A percentile compares a stretch with the other conserved stretches of the same genome.
phyloP scores from a whole-genome alignment of 116 monocot species.

The Thalassia testudinum region DNA sequence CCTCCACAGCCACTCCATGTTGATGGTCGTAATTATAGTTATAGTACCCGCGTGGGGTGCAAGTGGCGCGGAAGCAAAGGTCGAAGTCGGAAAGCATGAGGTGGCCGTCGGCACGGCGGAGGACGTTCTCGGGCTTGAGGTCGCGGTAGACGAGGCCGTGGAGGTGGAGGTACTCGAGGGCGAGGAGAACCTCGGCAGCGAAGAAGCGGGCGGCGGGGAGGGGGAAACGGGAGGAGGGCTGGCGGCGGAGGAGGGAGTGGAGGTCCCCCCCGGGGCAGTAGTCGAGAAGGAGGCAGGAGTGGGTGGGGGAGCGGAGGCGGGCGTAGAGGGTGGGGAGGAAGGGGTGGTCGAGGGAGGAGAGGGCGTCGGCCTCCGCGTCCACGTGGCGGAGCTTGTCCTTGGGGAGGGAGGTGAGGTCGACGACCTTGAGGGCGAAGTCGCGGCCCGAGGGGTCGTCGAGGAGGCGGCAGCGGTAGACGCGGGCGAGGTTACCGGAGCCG shows the following conservation, averaged over 20 bases:
- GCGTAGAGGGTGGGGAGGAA: conserved; percentile 87
- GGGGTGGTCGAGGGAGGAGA: conserved; percentile 68
- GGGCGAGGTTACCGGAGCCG: conserved; percentile 75
- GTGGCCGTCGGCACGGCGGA: conserved; percentile 70
- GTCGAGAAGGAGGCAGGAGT: conserved; percentile 79
- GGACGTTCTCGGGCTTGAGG: conserved; percentile 88
- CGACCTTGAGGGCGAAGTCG: conserved; percentile 82
- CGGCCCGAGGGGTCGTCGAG: conserved; percentile 7
- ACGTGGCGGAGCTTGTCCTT: conserved; percentile 34
- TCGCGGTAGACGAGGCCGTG: conserved; percentile 79
- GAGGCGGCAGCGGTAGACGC: conserved; percentile 85
- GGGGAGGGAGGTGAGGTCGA: conserved; percentile 39
- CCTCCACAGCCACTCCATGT: neutral
- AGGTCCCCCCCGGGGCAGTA: conserved; percentile 85
- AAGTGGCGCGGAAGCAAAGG: conserved; percentile 44
- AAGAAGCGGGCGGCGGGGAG: conserved; percentile 43
- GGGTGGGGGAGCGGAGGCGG: conserved; percentile 55
- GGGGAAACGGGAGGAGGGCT: conserved; percentile 34
- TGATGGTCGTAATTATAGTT: too few relatives aligned
- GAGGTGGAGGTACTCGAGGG: conserved; percentile 76
- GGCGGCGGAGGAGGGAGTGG: conserved; percentile 53
- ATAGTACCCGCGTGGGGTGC: neutral
- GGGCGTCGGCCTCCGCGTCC: conserved; percentile 28
- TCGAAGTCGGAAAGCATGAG: conserved; percentile 96
- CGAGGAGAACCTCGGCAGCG: conserved; percentile 77